Evolutionary conservation across 2,329 filamentous ascomycete genomes (phyloP), one percentile per base, ranked within the genome.

Genomic region (Tolypocladium capitatum): DNA sequence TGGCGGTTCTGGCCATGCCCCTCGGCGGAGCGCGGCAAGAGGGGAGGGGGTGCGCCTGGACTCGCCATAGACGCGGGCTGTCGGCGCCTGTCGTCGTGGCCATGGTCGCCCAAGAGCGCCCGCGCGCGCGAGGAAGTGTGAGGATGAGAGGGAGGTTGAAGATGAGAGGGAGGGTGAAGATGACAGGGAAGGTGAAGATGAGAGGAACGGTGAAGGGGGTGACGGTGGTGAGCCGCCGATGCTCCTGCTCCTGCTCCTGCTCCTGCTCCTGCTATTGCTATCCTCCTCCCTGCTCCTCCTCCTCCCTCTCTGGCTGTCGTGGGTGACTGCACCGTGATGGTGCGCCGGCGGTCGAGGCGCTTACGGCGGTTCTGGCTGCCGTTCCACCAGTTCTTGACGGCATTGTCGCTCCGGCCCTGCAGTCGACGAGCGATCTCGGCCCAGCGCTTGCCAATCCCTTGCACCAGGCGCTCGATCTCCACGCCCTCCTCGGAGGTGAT

Each of bases 301-400:
- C 13, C 30, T 32, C 4, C 28, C 13, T 8, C 8, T 41, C 8
- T 14, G 8, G 0, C 38, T n/a, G 24, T 10, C 10, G 35, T 4
- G 24, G 38, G 4, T 14, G 38, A 28, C 4, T 24, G 32, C n/a
- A 52, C 51, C 1, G 53, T 27, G 10, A 16, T 16, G 7, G n/a
- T 18, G 13, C 21, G 38, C 8, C 47, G 33, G n/a, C 32, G 38
- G 4, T 21, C 20, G 46, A 71, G 63, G 54, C 81, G 71, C 59
- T 72, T 75, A 58, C 84, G 76, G 59, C 89, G 80, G 69, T 95
- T 95, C 75, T 90, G 85, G 62, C 84, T 86, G 45, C 90, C 89
- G 62, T 95, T 95, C 86, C 86, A 95, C 88, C 89, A 96, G 66
- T 96, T 96, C 78, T 96, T 96, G 53, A 96, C 87, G 28, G 87